Evolutionary conservation across 306 rosid genomes (phyloP).

Genomic region (Urtica urens): DNA sequence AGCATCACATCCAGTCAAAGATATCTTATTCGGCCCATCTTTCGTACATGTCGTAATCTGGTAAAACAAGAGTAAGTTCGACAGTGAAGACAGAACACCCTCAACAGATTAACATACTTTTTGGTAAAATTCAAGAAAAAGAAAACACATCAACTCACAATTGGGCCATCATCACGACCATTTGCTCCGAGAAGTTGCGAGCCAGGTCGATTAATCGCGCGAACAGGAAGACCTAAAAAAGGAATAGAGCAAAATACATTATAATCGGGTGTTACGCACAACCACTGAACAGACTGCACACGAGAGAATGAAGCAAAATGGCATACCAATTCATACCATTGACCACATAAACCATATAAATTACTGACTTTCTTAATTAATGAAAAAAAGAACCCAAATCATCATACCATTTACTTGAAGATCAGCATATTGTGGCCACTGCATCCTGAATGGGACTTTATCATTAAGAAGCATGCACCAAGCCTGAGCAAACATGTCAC

Average conservation of each 20-base stretch:
- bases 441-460: slow-evolving; percentile 96
- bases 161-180: slow-evolving; percentile 98
- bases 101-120: too few relatives aligned
- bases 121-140: not conserved
- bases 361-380: not conserved
- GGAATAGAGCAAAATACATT: not conserved
- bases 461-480: slow-evolving; percentile 99
- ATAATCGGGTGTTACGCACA: too few relatives aligned
- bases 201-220: slow-evolving; percentile 86
- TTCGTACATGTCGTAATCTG: slow-evolving; percentile 74
- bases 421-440: slow-evolving; percentile 94
- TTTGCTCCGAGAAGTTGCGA: slow-evolving; percentile 88
- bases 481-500: slow-evolving; percentile 38
- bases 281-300: too few relatives aligned
- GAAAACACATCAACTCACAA: slow-evolving; percentile 43
- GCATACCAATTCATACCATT: not conserved
- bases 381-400: slow-evolving; percentile 1
- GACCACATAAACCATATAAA: not conserved
- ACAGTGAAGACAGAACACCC: not conserved
- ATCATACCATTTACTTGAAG: slow-evolving; percentile 80
- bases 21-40: slow-evolving; percentile 86
- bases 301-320: too few relatives aligned
- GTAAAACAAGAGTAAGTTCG: slow-evolving; percentile 21
- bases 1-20: slow-evolving; percentile 78
- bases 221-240: slow-evolving; percentile 60